Conservation (phyloP, 1,284 basidiomycete genomes). For the Leccinum griseonigrum region DNA sequence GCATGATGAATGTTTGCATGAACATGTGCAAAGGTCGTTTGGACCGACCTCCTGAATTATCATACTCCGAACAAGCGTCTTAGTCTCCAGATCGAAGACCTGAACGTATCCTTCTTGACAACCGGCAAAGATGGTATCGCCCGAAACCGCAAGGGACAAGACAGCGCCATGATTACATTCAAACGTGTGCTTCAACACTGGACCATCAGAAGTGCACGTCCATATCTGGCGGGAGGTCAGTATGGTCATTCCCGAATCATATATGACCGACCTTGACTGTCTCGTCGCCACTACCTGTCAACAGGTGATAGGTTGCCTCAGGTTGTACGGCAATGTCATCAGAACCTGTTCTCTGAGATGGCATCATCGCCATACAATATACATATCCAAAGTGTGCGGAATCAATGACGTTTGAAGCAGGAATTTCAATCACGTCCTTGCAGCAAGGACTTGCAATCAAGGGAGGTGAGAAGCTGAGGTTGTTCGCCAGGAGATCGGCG, state of each 20-base stretch:
- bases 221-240: slow-evolving; percentile 54
- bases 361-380: slow-evolving; percentile 77
- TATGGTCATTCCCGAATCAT: not conserved
- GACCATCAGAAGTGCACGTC: slow-evolving; percentile 53
- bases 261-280: slow-evolving; percentile 66
- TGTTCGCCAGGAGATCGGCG: slow-evolving; percentile 61
- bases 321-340: slow-evolving; percentile 31
- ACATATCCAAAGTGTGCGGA: slow-evolving; percentile 95
- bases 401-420: slow-evolving; percentile 69
- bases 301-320: slow-evolving; percentile 50
- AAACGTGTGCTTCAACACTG: slow-evolving; percentile 57
- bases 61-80: slow-evolving; percentile 81
- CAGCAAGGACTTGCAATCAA: slow-evolving; percentile 26
- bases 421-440: slow-evolving; percentile 50
- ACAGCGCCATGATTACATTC: slow-evolving; percentile 69
- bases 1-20: not conserved
- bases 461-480: slow-evolving; percentile 35
- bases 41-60: slow-evolving; percentile 73
- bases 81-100: slow-evolving; percentile 90
- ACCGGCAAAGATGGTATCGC: slow-evolving; percentile 87
- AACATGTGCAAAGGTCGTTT: not conserved
- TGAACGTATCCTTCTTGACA: slow-evolving; percentile 93
- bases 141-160: slow-evolving; percentile 73
- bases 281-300: slow-evolving; percentile 88
- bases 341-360: slow-evolving; percentile 39